Evolutionary conservation across 2,329 filamentous ascomycete genomes (phyloP), one percentile per base, ranked within the genome.

Genomic region (Chaetoscypha palmicola): DNA sequence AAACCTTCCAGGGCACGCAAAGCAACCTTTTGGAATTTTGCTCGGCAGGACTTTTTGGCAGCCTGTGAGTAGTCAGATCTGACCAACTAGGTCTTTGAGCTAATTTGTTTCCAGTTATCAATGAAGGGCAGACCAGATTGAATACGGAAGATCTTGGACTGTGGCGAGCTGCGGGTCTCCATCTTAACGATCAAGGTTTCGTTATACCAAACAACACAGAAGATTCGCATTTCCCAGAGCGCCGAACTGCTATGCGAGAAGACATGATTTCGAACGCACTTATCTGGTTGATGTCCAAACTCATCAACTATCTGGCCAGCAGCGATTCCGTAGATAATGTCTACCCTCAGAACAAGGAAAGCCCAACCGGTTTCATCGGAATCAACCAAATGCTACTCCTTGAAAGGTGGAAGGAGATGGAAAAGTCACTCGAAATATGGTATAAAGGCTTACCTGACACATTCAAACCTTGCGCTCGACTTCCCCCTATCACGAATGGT

Each of bases 1-100:
- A 63, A 63, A n/a, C 68, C 74, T 2, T 77, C 72, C 2, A 72
- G 73, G 56, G 74, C 69, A 9, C 68, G 77, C 16, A 70, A 66
- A 57, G 77, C 78, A 5, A 77, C 76, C 0, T 83, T 83, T 56
- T 83, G 79, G 79, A 81, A 81, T 51, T 78, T 82, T 58, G 79
- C 78, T 12, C 67, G 78, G 19, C 79, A 83, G 53, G 79, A 83
- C 51, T 79, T 81, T 64, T 64, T 82, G 22, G 73, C 76, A 55
- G 78, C 79, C 41, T 81, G 74, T 71, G 60, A 64, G 68, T 24
- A 11, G 5, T 28, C 31, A n/a, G n/a, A n/a, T n/a, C n/a, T n/a
- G n/a, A n/a, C n/a, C n/a, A n/a, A n/a, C n/a, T n/a, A n/a, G n/a
- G n/a, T n/a, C n/a, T n/a, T n/a, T n/a, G n/a, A n/a, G n/a, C n/a